These are phyloP conservation scores for Candida incommunis DNA, from an alignment of 805 yeast genomes.

Conservation along the genomic window DNA sequence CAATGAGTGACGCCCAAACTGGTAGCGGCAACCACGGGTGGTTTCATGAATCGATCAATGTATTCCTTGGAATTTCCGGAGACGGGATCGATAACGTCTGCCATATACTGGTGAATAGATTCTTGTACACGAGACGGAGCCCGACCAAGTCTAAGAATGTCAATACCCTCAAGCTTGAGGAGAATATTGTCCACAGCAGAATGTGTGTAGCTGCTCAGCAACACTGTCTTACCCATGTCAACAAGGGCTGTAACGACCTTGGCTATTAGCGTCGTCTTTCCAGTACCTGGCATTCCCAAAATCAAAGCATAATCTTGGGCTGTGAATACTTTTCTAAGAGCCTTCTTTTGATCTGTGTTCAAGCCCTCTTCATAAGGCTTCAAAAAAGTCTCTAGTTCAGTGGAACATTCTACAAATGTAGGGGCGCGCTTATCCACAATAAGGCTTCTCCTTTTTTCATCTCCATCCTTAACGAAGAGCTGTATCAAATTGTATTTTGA, in stretches of 20 bases:
- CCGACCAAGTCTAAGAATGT: conserved; percentile 57
- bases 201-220: conserved; percentile 80
- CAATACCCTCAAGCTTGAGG: conserved; percentile 38
- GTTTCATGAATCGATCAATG: conserved; percentile 31
- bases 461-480: conserved; percentile 40
- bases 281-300: conserved; percentile 98
- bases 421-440: conserved; percentile 46
- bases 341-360: conserved; percentile 59
- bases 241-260: conserved; percentile 52
- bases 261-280: conserved; percentile 83
- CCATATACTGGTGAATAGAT: conserved; percentile 25
- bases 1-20: conserved; percentile 64
- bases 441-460: conserved; percentile 28
- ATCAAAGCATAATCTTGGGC: conserved; percentile 68
- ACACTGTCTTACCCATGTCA: conserved; percentile 45
- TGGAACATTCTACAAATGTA: conserved; percentile 16
- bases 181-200: conserved; percentile 93
- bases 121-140: conserved; percentile 42
- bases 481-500: conserved; percentile 68
- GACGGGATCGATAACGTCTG: conserved; percentile 19
- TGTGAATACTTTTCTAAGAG: conserved; percentile 48
- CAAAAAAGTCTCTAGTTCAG: conserved; percentile 5
- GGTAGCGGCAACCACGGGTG: conserved; percentile 78
- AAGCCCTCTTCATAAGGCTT: conserved; percentile 20
- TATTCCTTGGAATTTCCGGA: conserved; percentile 33